Conservation (phyloP, 495 filamentous ascomycete genomes). For the Penicillium ochrochloron region DNA sequence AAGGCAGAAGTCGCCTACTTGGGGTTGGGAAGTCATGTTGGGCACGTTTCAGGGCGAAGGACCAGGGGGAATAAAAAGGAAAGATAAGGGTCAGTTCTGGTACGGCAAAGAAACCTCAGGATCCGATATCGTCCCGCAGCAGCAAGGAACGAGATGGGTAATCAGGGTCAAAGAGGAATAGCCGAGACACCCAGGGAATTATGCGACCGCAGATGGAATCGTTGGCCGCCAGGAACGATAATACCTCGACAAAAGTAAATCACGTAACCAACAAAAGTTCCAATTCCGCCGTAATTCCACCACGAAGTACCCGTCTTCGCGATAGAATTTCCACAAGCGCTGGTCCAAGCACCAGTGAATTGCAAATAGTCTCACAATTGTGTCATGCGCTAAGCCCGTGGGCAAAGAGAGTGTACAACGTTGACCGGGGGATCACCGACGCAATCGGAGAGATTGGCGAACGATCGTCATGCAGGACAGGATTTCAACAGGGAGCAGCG, state of each 20-base stretch:
- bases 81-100: constrained; percentile 6
- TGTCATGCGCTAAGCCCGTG: constrained; percentile 23
- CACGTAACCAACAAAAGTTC: constrained; percentile 17
- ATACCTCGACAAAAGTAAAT: constrained; percentile 8
- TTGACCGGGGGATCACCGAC: constrained; percentile 21
- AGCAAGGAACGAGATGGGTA: not conserved
- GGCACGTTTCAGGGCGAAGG: constrained; percentile 21
- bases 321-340: constrained; percentile 6
- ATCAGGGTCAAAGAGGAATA: constrained; percentile 8
- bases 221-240: constrained; percentile 22
- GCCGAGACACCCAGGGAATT: constrained; percentile 12
- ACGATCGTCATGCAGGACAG: constrained; percentile 28
- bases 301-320: not conserved
- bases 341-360: constrained; percentile 7
- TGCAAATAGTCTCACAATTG: constrained; percentile 23
- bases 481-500: constrained; percentile 11
- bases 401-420: constrained; percentile 5
- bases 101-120: constrained; percentile 2
- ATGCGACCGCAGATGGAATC: constrained; percentile 27
- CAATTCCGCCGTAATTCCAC: not conserved
- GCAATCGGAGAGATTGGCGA: constrained; percentile 31
- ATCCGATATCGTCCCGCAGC: not conserved
- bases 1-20: constrained; percentile 45
- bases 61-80: constrained; percentile 8
- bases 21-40: constrained; percentile 45